Evolutionary conservation across 257 asterid genomes (phyloP), one percentile per base, ranked within the genome.

Genomic region (Lavandula angustifolia): DNA sequence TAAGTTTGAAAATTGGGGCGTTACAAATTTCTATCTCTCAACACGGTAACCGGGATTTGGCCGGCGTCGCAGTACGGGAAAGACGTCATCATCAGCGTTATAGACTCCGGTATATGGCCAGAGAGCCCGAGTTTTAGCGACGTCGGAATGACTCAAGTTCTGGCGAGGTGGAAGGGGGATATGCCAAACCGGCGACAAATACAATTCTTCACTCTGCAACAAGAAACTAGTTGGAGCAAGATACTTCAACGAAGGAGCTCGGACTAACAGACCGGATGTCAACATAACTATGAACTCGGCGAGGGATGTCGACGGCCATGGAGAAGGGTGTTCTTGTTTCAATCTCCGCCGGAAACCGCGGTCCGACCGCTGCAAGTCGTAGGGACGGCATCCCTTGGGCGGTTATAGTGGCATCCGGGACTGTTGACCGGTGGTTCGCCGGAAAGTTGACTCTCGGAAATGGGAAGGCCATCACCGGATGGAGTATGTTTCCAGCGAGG

Each of bases 81-180:
- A 41, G 87, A 75, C n/a, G 82, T 81, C 63, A 81, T 84, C 35
- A 50, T 84, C 6, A 85, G 90, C 3, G 79, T 81, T 1, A 41
- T 84, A 34, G 83, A 81, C 18, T 44, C 69, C 0, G 85, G 87
- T 0, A 54, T 81, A 5, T 78, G 82, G 90, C 90, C 87, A 0
- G 90, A 84, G 48, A 78, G 76, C 64, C 64, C 40, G 0, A 81
- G 90, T 65, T 84, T 69, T 67, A 73, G 3, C 3, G 87, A 79
- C 2, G 58, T 76, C 58, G 90, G 87, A 7, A 84, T 84, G 85
- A 50, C 75, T 1, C 67, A 59, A 8, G 54, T 84, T 42, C 90
- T 85, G 0, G 31, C 76, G 0, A 81, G 55, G 56, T 84, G 90
- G 87, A 81, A 73, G 66, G 90, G n/a, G 90, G 4, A 75, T 3